These are phyloP conservation scores for Sugiyamaella boreocaroliniensis DNA, from an alignment of 805 yeast species.

Conservation along the genomic window DNA sequence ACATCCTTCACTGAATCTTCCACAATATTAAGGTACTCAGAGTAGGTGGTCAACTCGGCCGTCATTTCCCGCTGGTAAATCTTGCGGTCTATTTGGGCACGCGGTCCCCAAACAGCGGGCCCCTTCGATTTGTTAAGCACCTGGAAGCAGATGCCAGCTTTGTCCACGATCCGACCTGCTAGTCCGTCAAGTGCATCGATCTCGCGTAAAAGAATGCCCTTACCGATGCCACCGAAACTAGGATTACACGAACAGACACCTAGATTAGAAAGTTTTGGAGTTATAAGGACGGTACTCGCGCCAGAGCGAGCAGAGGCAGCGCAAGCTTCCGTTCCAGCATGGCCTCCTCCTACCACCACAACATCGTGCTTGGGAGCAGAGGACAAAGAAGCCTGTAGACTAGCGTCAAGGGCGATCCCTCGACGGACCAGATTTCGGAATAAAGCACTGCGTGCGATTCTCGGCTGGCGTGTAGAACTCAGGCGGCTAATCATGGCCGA, in stretches of 20 bases:
- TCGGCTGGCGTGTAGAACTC: too few relatives aligned
- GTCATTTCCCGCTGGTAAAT: conserved; percentile 81
- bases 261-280: conserved; percentile 67
- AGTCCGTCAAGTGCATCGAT: conserved; percentile 97
- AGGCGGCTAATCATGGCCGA: too few relatives aligned
- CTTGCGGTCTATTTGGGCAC: conserved; percentile 90
- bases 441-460: too few relatives aligned
- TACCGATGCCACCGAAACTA: conserved; percentile 97
- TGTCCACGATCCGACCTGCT: conserved; percentile 76
- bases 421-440: not conserved
- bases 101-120: conserved; percentile 96
- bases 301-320: conserved; percentile 88
- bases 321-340: conserved; percentile 98
- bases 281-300: conserved; percentile 58
- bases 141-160: conserved; percentile 88
- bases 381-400: conserved; percentile 9
- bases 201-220: conserved; percentile 86
- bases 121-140: conserved; percentile 82
- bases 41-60: conserved; percentile 43
- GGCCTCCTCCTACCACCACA: conserved; percentile 94
- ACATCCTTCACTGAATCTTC: conserved; percentile 83
- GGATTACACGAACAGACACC: conserved; percentile 98
- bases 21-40: conserved; percentile 50
- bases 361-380: conserved; percentile 43
- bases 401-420: conserved; percentile 11